These are phyloP conservation scores for Lipomyces mesembrius DNA, from an alignment of 805 yeast genomes.

Conservation along the genomic window DNA sequence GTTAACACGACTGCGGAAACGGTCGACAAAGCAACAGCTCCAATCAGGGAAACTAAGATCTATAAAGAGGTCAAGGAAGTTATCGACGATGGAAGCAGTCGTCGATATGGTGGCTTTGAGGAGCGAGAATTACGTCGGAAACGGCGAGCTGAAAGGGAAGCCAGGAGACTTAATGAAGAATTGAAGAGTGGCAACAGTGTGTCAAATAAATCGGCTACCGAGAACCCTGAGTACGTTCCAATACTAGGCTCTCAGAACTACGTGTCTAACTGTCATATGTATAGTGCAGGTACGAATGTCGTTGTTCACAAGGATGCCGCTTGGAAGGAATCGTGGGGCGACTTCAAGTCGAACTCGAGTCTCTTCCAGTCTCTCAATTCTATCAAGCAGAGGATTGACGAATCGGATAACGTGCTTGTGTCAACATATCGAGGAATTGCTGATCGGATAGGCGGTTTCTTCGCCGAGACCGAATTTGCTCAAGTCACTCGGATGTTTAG, in stretches of 20 bases:
- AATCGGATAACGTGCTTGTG: slow-evolving; percentile 89
- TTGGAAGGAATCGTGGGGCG: slow-evolving; percentile 67
- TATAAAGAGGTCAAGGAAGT: slow-evolving; percentile 88
- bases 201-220: slow-evolving; percentile 65
- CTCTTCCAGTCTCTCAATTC: slow-evolving; percentile 68
- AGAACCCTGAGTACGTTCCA: slow-evolving; percentile 49
- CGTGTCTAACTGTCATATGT: background rate
- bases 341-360: slow-evolving; percentile 63
- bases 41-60: slow-evolving; percentile 86
- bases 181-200: slow-evolving; percentile 59
- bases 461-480: slow-evolving; percentile 95
- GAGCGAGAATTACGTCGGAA: slow-evolving; percentile 76
- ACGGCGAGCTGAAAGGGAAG: slow-evolving; percentile 61
- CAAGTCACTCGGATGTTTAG: slow-evolving; percentile 85
- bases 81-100: slow-evolving; percentile 88
- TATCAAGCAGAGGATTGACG: slow-evolving; percentile 72
- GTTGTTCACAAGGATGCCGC: slow-evolving; percentile 82
- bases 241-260: background rate
- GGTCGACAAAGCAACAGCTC: slow-evolving; percentile 76
- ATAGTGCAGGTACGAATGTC: slow-evolving; percentile 71
- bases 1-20: slow-evolving; percentile 77
- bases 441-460: slow-evolving; percentile 81
- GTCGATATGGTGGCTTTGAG: slow-evolving; percentile 90
- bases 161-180: slow-evolving; percentile 47
- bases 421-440: slow-evolving; percentile 77